Percentiles rank a stretch among this genome's conserved stretches.
Conservation (phyloP, 2,329 filamentous ascomycete species). For the Cryoendolithus antarcticus region DNA sequence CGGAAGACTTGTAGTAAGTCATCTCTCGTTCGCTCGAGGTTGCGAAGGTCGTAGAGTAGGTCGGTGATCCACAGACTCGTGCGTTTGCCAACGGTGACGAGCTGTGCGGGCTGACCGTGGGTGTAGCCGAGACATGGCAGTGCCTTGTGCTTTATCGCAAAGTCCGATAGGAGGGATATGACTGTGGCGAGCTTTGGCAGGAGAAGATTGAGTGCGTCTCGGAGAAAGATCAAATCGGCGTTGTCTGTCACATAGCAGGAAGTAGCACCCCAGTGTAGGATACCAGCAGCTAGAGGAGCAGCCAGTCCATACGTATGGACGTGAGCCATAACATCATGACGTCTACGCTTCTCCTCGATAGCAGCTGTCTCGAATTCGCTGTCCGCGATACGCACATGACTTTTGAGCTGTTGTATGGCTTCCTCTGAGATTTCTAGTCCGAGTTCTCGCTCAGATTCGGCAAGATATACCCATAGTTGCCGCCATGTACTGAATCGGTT, state of each 20-base stretch:
- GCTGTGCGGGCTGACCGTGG: slow-evolving; percentile 53
- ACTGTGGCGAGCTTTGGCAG: slow-evolving; percentile 67
- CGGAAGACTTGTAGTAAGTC: slow-evolving; percentile 55
- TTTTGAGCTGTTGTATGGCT: slow-evolving; percentile 35
- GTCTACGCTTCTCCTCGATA: slow-evolving; percentile 35
- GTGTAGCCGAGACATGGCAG: slow-evolving; percentile 66
- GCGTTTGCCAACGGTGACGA: slow-evolving; percentile 49
- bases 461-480: slow-evolving; percentile 76
- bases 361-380: slow-evolving; percentile 36
- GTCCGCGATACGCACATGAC: slow-evolving; percentile 33
- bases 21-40: slow-evolving; percentile 55
- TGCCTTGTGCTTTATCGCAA: slow-evolving; percentile 61
- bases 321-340: slow-evolving; percentile 43
- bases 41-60: slow-evolving; percentile 61
- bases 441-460: slow-evolving; percentile 69
- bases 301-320: slow-evolving; percentile 52
- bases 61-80: slow-evolving; percentile 66
- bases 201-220: slow-evolving; percentile 63
- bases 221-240: slow-evolving; percentile 56
- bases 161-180: slow-evolving; percentile 59
- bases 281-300: slow-evolving; percentile 65
- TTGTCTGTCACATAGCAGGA: slow-evolving; percentile 59
- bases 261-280: slow-evolving; percentile 67
- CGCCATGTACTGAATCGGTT: slow-evolving; percentile 69
- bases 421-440: slow-evolving; percentile 65